Conservation (phyloP, 768 basidiomycete species). For the Pisolithus marmoratus region DNA sequence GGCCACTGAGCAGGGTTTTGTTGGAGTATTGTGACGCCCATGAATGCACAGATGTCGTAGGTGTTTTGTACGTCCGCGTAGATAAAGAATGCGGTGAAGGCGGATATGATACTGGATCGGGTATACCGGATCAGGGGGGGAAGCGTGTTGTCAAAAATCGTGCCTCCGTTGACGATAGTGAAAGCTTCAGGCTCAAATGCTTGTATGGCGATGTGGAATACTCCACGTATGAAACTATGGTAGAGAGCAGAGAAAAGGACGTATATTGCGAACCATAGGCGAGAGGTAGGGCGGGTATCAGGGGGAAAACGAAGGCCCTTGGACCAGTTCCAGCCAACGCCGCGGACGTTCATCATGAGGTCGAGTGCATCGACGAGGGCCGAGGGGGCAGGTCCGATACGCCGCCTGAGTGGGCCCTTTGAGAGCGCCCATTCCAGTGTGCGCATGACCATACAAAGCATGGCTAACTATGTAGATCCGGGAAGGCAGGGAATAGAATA, state of each 20-base stretch:
- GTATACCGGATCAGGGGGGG: constrained; percentile 19
- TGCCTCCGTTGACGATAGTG: constrained; percentile 12
- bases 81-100: constrained; percentile 38
- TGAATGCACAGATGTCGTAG: constrained; percentile 20
- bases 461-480: background rate
- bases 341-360: constrained; percentile 47
- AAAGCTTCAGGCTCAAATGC: constrained; percentile 37
- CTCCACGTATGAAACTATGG: constrained; percentile 39
- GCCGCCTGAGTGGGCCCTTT: background rate
- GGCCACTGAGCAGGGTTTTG: constrained; percentile 29
- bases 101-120: constrained; percentile 39
- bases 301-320: constrained; percentile 19
- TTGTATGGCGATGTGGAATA: constrained; percentile 42
- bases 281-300: constrained; percentile 38
- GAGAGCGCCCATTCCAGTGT: constrained; percentile 6
- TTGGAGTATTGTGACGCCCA: constrained; percentile 22
- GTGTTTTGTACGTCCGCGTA: constrained; percentile 39
- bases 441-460: constrained; percentile 3
- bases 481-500: too few relatives aligned
- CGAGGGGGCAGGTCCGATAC: background rate
- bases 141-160: constrained; percentile 31
- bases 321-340: constrained; percentile 60
- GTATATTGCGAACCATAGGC: constrained; percentile 29
- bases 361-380: constrained; percentile 39
- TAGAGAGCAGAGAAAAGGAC: constrained; percentile 29